Evolutionary conservation across 1,284 basidiomycete genomes (phyloP), one percentile per base, ranked within the genome.

Genomic region (Rhodotorula mucilaginosa): DNA sequence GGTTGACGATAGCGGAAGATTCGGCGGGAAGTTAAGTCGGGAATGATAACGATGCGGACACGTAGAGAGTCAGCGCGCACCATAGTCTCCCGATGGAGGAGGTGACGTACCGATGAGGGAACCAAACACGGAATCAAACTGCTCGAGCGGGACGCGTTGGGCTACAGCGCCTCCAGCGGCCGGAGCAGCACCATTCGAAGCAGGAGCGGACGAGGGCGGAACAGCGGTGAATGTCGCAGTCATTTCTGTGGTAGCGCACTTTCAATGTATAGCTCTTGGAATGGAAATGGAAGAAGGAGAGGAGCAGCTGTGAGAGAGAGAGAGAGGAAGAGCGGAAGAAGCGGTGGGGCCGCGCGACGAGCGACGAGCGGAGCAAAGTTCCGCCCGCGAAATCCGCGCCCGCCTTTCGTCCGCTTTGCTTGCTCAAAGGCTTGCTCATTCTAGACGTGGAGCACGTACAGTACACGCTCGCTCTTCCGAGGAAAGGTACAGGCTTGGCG

Each of bases 41-140:
- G 13, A 2, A 19, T 16, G 58, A 21, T 19, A 6, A 12, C 56
- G 2, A 49, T 26, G 23, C 44, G 39, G n/a, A 44, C 19, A 5
- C 8, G 39, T 39, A 39, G 0, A 39, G 48, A 49, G 18, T 23
- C 48, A 49, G 48, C 48, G 48, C 48, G 48, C 48, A 21, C 48
- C 16, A 49, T 21, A 12, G 15, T 49, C 48, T 49, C 3, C 10
- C 1, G 3, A 49, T 16, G 48, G 2, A 21, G 5, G 15, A 21
- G 48, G 15, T 49, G 3, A 59, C 82, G 65, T 54, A 90, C 91
- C 91, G 74, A 86, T 90, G 34, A 84, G 84, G 7, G 84, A 82
- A 29, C 81, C 83, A 78, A 92, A 88, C 15, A 81, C 79, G 23
- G 84, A 77, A 78, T 89, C 88, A 61, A 86, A 83, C 23, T 86